Percentiles rank a stretch among this genome's conserved stretches.
Evolutionary conservation across 2,329 filamentous ascomycete genomes (phyloP).

Genomic region (Aspergillus nomiae): DNA sequence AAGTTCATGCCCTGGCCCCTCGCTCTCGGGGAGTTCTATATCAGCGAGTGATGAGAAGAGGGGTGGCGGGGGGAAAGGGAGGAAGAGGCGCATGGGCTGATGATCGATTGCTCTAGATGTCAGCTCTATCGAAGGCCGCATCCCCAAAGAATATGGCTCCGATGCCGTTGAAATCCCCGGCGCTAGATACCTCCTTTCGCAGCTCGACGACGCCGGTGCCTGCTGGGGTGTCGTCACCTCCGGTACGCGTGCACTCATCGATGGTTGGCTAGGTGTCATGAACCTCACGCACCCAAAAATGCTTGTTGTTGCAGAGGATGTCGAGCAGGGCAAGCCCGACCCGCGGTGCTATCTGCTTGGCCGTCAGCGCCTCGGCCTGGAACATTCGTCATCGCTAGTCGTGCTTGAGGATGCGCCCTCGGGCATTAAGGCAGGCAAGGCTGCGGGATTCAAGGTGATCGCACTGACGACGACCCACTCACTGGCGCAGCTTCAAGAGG

Average conservation of each 20-base stretch:
- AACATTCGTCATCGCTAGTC: conserved; percentile 58
- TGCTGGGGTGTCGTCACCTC: conserved; percentile 86
- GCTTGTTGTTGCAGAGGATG: conserved; percentile 75
- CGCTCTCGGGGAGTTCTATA: neutral
- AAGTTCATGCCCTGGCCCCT: conserved; percentile 43
- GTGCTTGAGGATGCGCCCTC: conserved; percentile 90
- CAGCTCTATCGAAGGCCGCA: conserved; percentile 71
- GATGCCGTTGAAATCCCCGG: conserved; percentile 87
- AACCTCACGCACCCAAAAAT: conserved; percentile 65
- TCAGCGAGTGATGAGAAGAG: neutral
- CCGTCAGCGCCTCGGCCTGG: conserved; percentile 59
- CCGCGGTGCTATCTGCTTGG: conserved; percentile 73
- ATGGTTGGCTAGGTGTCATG: conserved; percentile 71
- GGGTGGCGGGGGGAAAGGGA: neutral
- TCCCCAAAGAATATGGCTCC: conserved; percentile 74
- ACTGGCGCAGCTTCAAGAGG: conserved; percentile 68
- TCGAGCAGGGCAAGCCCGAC: conserved; percentile 74
- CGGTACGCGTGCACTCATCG: conserved; percentile 66
- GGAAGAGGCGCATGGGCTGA: conserved; percentile 1
- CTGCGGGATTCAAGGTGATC: conserved; percentile 80
- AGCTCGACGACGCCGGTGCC: conserved; percentile 62
- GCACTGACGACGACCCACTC: conserved; percentile 85
- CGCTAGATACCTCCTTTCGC: conserved; percentile 68
- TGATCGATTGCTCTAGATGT: conserved; percentile 62
- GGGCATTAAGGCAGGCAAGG: conserved; percentile 80